A percentile compares a stretch with the other conserved stretches of the same genome.
Evolutionary conservation across 768 basidiomycete genomes (phyloP).

Genomic region (Leccinum longicurvipes): DNA sequence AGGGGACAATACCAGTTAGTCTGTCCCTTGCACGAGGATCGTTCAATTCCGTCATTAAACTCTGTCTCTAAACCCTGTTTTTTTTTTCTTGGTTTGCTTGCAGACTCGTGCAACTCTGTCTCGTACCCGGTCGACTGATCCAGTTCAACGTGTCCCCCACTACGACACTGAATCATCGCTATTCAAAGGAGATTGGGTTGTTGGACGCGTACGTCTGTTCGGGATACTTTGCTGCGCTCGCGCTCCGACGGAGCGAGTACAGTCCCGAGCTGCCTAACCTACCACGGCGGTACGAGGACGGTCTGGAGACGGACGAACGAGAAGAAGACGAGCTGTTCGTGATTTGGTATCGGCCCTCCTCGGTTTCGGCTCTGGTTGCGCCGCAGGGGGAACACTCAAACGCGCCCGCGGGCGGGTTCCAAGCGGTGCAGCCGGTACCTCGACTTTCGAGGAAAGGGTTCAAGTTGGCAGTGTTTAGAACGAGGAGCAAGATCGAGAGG

Average conservation of each 20-base stretch:
- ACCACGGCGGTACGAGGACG: slow-evolving; percentile 84
- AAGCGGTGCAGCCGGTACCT: slow-evolving; percentile 37
- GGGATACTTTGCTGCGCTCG: slow-evolving; percentile 75
- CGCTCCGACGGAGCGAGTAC: slow-evolving; percentile 63
- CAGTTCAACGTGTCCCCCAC: slow-evolving; percentile 63
- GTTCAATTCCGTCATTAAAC: background rate
- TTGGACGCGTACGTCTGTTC: slow-evolving; percentile 81
- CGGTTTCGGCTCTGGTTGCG: background rate
- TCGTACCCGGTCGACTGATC: slow-evolving; percentile 73
- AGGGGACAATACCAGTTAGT: slow-evolving; percentile 78
- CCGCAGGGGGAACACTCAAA: slow-evolving; percentile 12
- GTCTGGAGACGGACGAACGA: slow-evolving; percentile 81
- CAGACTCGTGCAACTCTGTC: slow-evolving; percentile 69
- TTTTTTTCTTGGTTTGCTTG: background rate
- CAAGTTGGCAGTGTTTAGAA: slow-evolving; percentile 63
- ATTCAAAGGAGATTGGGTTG: slow-evolving; percentile 55
- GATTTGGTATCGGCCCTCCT: slow-evolving; percentile 60
- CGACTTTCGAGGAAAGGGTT: slow-evolving; percentile 50
- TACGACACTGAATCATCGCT: slow-evolving; percentile 54
- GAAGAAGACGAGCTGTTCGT: slow-evolving; percentile 89
- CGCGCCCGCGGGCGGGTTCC: slow-evolving; percentile 16
- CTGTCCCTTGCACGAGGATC: too few relatives aligned
- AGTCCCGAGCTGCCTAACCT: slow-evolving; percentile 46
- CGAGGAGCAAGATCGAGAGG: slow-evolving; percentile 81
- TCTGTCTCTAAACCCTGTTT: background rate